Base-by-base conservation (phyloP, 2,329 filamentous ascomycete genomes). In the Aspergillus sp. region DNA sequence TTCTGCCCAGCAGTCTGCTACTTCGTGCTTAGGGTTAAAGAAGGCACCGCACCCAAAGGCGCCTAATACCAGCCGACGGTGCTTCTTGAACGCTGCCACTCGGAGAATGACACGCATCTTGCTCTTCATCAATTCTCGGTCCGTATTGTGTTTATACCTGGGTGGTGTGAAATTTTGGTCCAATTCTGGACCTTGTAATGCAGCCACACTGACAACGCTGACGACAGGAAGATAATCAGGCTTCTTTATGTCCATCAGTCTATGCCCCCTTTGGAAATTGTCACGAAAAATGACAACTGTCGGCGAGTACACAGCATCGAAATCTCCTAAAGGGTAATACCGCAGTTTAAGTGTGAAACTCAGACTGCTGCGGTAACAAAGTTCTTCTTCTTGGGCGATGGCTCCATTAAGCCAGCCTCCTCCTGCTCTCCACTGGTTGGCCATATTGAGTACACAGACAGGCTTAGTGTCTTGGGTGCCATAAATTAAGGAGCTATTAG, bases 21-120 rank as follows among this genome's bases (percentile, higher is more conserved):
- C 78, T 48, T 81, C 79, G 29, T 68, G 63, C 0, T 72, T 71
- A 7, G 85, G 85, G 58, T 87, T 85, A 0, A 52, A 54, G 59
- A 85, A 86, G 0, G 77, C 82, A 4, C 84, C 85, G 53, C 84
- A 88, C 0, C 85, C 85, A 39, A 88, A 58, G 0, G 85, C 83
- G 0, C 85, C 84, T 1, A 89, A 69, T 5, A 88, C 78, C 7
- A 88, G 63, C 51, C 75, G 69, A 19, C 73, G 68, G 54, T 86
- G 81, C 1, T 71, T 71, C 27, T 77, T 69, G 5, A 58, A 58
- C n/a, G 74, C 82, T 2, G 82, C 80, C 44, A 82, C 74, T 5
- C 83, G 71, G 40, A 87, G 62, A 12, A 75, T 71, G 12, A 83
- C 58, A 19, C 81, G 68, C 70, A 87, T 85, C 61, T 85, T 86